Conservation (phyloP, 441 rosid species). For the Euphorbia corollata region DNA sequence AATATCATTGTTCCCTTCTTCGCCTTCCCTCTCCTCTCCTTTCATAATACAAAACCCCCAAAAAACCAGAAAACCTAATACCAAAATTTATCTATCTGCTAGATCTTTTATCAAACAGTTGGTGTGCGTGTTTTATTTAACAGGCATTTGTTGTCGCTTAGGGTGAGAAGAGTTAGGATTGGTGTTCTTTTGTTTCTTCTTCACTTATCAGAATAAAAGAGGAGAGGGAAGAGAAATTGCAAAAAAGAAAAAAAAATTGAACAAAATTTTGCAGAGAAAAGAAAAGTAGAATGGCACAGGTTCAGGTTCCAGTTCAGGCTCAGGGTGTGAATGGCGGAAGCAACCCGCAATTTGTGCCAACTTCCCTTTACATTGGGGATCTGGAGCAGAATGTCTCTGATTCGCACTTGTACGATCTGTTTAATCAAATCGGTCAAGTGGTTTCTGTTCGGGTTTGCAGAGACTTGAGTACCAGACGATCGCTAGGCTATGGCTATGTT, state of each 20-base stretch:
- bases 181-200: constrained; percentile 8
- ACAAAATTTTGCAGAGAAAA: background rate
- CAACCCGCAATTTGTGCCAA: constrained; percentile 45
- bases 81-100: background rate
- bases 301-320: constrained; percentile 51
- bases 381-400: constrained; percentile 63
- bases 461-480: constrained; percentile 59
- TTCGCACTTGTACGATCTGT: constrained; percentile 65
- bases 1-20: constrained; percentile 29
- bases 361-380: constrained; percentile 85
- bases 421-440: constrained; percentile 68
- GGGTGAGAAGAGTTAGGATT: constrained; percentile 7
- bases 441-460: constrained; percentile 69
- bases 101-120: constrained; percentile 16
- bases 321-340: constrained; percentile 39
- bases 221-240: constrained; percentile 61
- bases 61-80: constrained; percentile 19
- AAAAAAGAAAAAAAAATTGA: constrained; percentile 20
- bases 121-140: constrained; percentile 10
- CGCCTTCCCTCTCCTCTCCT: constrained; percentile 53
- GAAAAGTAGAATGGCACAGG: constrained; percentile 49
- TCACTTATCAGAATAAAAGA: constrained; percentile 39
- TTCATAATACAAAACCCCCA: constrained; percentile 13
- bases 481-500: constrained; percentile 84
- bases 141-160: constrained; percentile 11